These are phyloP conservation scores for Tetrahymena thermophila DNA, from an alignment of 73 alveolate genomes.

Conservation along the genomic window DNA sequence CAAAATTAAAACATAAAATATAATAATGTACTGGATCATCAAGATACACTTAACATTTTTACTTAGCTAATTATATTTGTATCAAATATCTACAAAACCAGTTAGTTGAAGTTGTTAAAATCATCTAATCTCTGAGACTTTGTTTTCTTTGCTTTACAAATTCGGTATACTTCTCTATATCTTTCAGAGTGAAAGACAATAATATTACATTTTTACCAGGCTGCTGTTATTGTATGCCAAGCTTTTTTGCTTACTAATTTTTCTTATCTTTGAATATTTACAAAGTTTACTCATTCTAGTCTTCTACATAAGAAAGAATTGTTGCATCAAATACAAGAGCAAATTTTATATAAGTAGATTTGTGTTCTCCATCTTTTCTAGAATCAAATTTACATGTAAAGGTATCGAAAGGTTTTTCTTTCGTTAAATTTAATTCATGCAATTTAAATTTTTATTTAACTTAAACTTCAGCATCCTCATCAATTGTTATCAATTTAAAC, in stretches of 20 bases:
- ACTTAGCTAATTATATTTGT: neutral
- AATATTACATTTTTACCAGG: neutral
- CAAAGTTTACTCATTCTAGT: neutral
- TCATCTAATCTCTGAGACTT: neutral
- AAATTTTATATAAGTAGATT: neutral
- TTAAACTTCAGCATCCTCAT: neutral
- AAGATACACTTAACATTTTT: neutral
- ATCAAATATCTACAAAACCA: neutral
- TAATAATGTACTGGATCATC: neutral
- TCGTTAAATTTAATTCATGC: neutral
- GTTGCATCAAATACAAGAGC: neutral
- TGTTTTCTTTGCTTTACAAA: neutral
- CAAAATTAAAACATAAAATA: neutral
- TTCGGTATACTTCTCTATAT: neutral
- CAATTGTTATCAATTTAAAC: neutral
- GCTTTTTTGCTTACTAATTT: neutral
- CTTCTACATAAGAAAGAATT: neutral
- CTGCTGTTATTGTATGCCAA: neutral
- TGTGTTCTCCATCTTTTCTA: neutral
- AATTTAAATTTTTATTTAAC: neutral
- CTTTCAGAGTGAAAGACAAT: neutral
- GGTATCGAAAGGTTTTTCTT: neutral
- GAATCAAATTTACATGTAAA: neutral
- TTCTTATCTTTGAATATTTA: neutral
- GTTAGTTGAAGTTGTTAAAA: neutral